phyloP scores from a whole-genome alignment of 2,329 filamentous ascomycete species.

The Xylariaceae sp. region DNA sequence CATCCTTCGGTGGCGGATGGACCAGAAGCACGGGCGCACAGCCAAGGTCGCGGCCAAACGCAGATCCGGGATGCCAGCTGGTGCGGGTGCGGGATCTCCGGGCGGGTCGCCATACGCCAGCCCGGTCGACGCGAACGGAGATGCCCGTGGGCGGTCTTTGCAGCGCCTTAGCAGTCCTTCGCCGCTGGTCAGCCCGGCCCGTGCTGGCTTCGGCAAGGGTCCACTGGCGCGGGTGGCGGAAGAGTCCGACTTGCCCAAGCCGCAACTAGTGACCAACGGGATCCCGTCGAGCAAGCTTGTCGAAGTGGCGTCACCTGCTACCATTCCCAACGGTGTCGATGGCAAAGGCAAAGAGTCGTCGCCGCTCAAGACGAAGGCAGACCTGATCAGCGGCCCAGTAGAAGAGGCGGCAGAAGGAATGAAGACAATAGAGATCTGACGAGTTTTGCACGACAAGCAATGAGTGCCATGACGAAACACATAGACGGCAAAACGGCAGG shows the following conservation, averaged over 20 bases:
- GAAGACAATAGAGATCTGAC: constrained; percentile 60
- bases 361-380: constrained; percentile 26
- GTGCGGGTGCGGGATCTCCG: constrained; percentile 40
- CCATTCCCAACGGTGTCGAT: constrained; percentile 23
- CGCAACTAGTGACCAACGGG: constrained; percentile 30
- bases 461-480: constrained; percentile 26
- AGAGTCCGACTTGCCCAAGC: constrained; percentile 44
- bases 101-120: constrained; percentile 59
- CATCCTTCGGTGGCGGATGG: constrained; percentile 89
- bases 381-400: constrained; percentile 39
- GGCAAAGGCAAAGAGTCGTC: constrained; percentile 36
- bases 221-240: constrained; percentile 73
- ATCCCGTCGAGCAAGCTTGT: constrained; percentile 49
- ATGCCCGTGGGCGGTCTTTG: constrained; percentile 66
- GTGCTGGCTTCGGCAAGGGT: constrained; percentile 63
- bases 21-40: constrained; percentile 85
- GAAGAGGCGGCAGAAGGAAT: constrained; percentile 47
- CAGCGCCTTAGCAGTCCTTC: constrained; percentile 65
- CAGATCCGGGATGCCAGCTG: constrained; percentile 46
- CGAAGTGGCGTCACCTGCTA: constrained; percentile 47
- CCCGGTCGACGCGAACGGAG: constrained; percentile 55
- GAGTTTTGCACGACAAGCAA: constrained; percentile 23
- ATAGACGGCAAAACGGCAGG: constrained; percentile 27
- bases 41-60: constrained; percentile 44
- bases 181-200: constrained; percentile 60